Evolutionary conservation across 495 filamentous ascomycete genomes (phyloP), one percentile per base, ranked within the genome.

Genomic region (Daldinia decipiens): DNA sequence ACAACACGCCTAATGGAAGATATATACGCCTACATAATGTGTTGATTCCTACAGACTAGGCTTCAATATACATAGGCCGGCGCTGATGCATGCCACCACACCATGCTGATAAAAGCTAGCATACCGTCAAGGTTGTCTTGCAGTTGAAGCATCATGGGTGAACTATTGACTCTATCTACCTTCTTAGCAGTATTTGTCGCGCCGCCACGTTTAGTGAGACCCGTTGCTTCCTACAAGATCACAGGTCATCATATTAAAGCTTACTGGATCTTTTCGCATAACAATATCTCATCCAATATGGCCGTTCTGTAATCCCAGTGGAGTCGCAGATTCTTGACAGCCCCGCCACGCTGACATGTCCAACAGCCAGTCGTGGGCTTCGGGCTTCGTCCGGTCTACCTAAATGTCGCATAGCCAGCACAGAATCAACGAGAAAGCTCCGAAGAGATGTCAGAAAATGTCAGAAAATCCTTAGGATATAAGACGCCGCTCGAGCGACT

Each of bases 311-410:
- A 53, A 69, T 58, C 47, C 66, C 26, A 61, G 71, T 71, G 71
- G 71, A 64, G 62, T 60, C 67, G 63, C 67, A 55, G 60, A 29
- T 63, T 40, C 58, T 73, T 67, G 53, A 74, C 67, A 70, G 71
- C 71, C 71, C 66, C 71, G 67, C 66, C 66, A 58, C 67, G 71
- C 71, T 74, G 71, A 74, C 71, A 74, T 71, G 71, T 70, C 59
- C 62, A 67, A 59, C 67, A 40, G 62, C 59, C 53, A 71, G 71
- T 69, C 51, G 60, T 65, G 68, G 56, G 62, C 13, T 51, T 72
- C 47, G 39, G 59, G 55, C 54, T 63, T 59, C 31, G 52, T 62
- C 51, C 57, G 58, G 60, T 65, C 54, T 29, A 57, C 47, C 39
- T 62, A 13, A 11, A 19, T 67, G 70, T 66, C 43, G 32, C 59